Evolutionary conservation across 2,329 filamentous ascomycete species (phyloP), one percentile per base, ranked within the genome.

Genomic region (Colletotrichum spinosum): DNA sequence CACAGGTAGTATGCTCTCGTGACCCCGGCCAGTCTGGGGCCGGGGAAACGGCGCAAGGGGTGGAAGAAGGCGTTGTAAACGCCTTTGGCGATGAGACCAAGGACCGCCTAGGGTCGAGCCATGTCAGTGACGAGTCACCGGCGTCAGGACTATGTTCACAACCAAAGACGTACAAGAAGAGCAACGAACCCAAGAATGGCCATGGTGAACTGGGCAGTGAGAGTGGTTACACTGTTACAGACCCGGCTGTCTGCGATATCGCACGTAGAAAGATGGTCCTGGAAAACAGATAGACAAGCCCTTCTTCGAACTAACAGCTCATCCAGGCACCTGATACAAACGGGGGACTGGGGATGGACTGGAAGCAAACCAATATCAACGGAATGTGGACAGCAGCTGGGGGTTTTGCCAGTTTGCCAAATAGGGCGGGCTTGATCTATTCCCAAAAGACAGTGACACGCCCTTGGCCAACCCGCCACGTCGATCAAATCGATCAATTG

Each of bases 61-160:
- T 78, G 73, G 13, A 76, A 64, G 41, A 71, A 69, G 6, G 74
- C 52, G 45, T 71, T 69, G 60, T 74, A 75, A 39, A 77, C 38
- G 53, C 57, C 34, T 37, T 65, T 62, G 13, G 62, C 57, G 34
- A 61, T 25, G 3, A 65, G 15, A 8, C 52, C 62, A 8, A 65
- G 13, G 25, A 65, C 34, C 33, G 46, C 57, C 62, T 65, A 15
- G 13, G 2, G 41, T 25, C 37, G 35, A 13, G n/a, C 12, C 25
- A 52, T 15, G 53, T 65, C 13, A 65, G 57, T 15, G 10, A 8
- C 53, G 10, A 65, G 57, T 15, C 9, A 8, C 53, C 11, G 15
- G 8, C 2, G 12, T 7, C 34, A 37, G n/a, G n/a, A n/a, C n/a
- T n/a, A 52, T 8, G n/a, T n/a, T n/a, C 52, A 4, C 4, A 11